A percentile compares a stretch with the other conserved stretches of the same genome.
Conservation (phyloP, 139 green algal genomes). For the Auxenochlorella pyrenoidosa region DNA sequence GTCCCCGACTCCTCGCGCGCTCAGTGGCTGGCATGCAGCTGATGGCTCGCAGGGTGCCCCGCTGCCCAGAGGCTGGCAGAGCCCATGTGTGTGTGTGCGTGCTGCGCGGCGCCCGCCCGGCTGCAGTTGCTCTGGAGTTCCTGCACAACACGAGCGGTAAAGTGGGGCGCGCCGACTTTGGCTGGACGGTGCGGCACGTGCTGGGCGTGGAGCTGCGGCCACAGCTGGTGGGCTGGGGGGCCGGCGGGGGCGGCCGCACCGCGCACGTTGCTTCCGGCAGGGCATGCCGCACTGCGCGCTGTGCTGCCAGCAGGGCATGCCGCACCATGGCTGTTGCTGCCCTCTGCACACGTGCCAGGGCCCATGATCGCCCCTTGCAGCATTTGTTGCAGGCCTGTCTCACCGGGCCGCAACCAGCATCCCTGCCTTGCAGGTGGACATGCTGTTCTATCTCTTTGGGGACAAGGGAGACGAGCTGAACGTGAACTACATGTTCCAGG, state of each 20-base stretch:
- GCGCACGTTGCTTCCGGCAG: neutral
- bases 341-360: neutral
- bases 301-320: neutral
- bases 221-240: neutral
- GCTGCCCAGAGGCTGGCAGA: too few species aligned
- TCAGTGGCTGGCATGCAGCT: too few species aligned
- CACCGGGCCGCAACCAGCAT: neutral
- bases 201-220: conserved; percentile 19
- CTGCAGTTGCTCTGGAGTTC: conserved; percentile 41
- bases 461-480: conserved; percentile 7
- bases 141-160: neutral
- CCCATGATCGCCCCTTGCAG: neutral
- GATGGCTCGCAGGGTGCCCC: neutral
- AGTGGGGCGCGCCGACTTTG: conserved; percentile 17
- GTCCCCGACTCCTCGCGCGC: neutral
- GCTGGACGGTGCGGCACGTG: conserved; percentile 26
- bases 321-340: neutral
- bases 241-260: too few species aligned
- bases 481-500: conserved; percentile 2
- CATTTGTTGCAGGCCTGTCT: neutral
- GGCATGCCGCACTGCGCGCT: neutral
- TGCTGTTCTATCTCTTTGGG: conserved; percentile 43
- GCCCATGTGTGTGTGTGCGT: too few species aligned
- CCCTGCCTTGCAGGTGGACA: conserved; percentile 14
- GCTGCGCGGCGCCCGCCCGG: neutral